Evolutionary conservation across 2,329 filamentous ascomycete genomes (phyloP), one percentile per base, ranked within the genome.

Genomic region (Parasarocladium wereldwijsianum): DNA sequence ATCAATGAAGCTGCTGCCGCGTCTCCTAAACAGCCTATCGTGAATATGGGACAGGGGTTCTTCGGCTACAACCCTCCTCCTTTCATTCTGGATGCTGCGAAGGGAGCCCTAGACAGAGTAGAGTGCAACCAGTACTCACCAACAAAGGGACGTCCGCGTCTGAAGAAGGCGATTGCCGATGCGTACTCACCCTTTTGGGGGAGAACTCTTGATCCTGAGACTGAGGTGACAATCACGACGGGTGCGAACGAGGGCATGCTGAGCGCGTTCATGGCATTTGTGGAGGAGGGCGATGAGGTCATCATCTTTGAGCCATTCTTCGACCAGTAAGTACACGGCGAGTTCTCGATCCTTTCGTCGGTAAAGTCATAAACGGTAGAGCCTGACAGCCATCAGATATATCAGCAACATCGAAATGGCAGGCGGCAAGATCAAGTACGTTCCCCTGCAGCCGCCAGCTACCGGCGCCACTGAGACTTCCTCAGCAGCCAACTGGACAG

Each of bases 61-160:
- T 86, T 84, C 43, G 87, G 87, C 34, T 96, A 96, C 55, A 96
- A 96, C 49, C 87, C 87, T 33, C 87, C 87, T 6, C 56, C 76
- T 20, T 96, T 93, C 54, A 84, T 94, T 39, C 63, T 94, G 39
- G 70, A 93, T 43, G 90, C 90, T 24, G 90, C 90, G 30, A 96
- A 93, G 56, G 63, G 77, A 22, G 86, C 87, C 22, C 68, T 98
- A 30, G 78, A 93, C 47, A 70, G 74, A 30, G 87, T 98, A 14
- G 90, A 96, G 41, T 94, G 87, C 67, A 98, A 98, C 55, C 90
- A 98, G 63, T 98, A 98, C 65, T 87, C 85, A 14, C 90, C 86
- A 3, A 94, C 90, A 13, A 90, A 85, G 65, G 90, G 90, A 36
- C 76, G 87, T 6, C 87, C 90, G 24, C 71, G 87, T 32, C 66